Evolutionary conservation across 2,329 filamentous ascomycete species (phyloP), one percentile per base, ranked within the genome.

Genomic region (Scortechinia acanthostroma): DNA sequence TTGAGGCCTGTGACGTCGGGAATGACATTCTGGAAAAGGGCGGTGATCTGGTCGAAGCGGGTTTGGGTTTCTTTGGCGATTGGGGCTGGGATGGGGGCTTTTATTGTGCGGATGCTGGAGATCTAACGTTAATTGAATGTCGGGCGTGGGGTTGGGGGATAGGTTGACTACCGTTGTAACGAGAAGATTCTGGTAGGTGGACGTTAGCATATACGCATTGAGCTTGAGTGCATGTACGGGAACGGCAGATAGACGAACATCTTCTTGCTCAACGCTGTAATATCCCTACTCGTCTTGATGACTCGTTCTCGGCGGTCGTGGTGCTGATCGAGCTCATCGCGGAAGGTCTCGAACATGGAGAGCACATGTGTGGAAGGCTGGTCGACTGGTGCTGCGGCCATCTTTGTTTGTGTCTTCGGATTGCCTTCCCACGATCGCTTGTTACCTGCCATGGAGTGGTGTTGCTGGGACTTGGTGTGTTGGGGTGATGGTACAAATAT

Each of bases 261-360:
- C 69, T 97, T 98, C 73, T 98, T 98, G 65, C 89, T 95, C 45
- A 90, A 72, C 0, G 89, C 90, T 4, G 93, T 98, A 47, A 98
- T 87, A 62, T 98, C 93, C 50, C 91, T 75, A 5, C 88, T 94
- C 2, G 83, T 85, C 69, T 97, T 98, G 58, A 94, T 87, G 53
- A 95, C 81, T 45, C 86, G 80, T 68, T 96, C 91, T 46, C 90
- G 78, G 15, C 93, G 83, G 64, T 97, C 93, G 63, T 98, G 88
- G 60, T 97, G 91, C 65, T 93, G 81, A 58, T 98, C 93, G 21
- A 98, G 73, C 65, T 96, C 91, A 56, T 85, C 75, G 44, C 91
- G 84, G 61, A 97, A 95, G 4, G 63, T 68, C 62, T 88, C 85
- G 61, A 98, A 98, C 76, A 97, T 90, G 52, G 82, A 40, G 35